Conservation (phyloP, 768 basidiomycete species). For the Phanerochaete carnosa region DNA sequence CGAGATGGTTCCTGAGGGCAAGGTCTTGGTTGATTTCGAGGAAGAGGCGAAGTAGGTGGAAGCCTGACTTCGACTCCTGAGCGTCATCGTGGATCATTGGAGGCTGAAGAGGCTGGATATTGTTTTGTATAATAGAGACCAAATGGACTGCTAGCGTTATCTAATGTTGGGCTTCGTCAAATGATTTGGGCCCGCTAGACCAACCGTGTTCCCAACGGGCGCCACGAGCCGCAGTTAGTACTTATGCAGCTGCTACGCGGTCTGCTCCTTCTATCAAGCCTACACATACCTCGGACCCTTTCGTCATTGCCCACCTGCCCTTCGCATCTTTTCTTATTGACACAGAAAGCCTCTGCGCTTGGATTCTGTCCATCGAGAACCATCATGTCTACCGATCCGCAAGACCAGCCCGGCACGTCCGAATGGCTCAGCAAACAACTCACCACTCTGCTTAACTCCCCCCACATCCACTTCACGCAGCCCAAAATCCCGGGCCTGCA, state of each 20-base stretch:
- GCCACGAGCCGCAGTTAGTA: background rate
- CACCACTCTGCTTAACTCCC: constrained; percentile 22
- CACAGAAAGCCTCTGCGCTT: background rate
- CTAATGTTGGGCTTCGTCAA: background rate
- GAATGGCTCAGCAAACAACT: constrained; percentile 23
- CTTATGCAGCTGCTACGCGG: background rate
- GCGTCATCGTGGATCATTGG: background rate
- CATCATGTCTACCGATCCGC: constrained; percentile 1
- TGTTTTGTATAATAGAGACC: background rate
- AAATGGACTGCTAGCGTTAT: background rate
- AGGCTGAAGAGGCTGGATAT: background rate
- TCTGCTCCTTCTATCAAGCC: background rate
- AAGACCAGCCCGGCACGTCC: constrained; percentile 2
- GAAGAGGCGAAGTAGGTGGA: constrained; percentile 17
- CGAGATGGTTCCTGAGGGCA: constrained; percentile 89
- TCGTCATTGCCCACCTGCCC: background rate
- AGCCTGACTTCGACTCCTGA: no score
- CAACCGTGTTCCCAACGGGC: background rate
- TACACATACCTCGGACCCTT: background rate
- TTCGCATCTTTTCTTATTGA: background rate
- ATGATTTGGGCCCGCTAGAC: background rate
- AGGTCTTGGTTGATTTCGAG: constrained; percentile 70
- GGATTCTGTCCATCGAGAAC: background rate
- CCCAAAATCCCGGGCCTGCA: constrained; percentile 9
- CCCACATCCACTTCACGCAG: constrained; percentile 26